Evolutionary conservation across 1,284 basidiomycete species (phyloP), one percentile per base, ranked within the genome.

Genomic region (Malassezia sp.): DNA sequence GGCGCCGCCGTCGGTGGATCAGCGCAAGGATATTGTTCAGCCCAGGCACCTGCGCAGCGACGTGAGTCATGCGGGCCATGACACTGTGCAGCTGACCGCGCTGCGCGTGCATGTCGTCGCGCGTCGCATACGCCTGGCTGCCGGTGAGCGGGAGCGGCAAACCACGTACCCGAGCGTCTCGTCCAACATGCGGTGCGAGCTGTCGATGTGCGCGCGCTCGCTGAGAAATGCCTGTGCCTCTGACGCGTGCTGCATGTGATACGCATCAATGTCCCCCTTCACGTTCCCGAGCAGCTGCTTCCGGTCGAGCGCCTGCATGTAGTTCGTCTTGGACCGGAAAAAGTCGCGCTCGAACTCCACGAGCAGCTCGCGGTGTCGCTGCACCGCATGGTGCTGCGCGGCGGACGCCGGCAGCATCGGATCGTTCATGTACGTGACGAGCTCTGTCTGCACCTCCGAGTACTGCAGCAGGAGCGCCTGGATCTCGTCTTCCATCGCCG

Each of bases 71-170:
- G 18, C 90, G 79, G 8, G 79, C 74, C 66, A 85, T 85, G 57
- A 93, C 86, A 17, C 79, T 77, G 8, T 78, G 73, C 30, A 99
- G 73, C 23, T 82, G 79, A 4, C 76, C 71, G 15, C 85, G 77
- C 72, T 99, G 93, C 39, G 80, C 78, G n/a, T 77, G 75, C 71
- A 99, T 93, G 70, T 96, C 90, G 27, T 84, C 77, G n/a, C 91
- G 81, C 0, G 91, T 96, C 59, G 89, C 91, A 62, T 95, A 93
- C 23, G 93, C 93, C 80, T 97, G 91, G 42, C 89, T 93, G 62
- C 3, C 15, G 17, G 21, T n/a, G n/a, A n/a, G n/a, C 11, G 29
- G 35, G 30, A 33, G 35, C 2, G 36, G 27, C n/a, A 1, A 23
- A n/a, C 6, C 18, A 45, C 58, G 49, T 44, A 93, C 89, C 84